These are phyloP conservation scores for Trichoderma lentiforme DNA, from an alignment of 2,329 filamentous ascomycete species.

Conservation along the genomic window DNA sequence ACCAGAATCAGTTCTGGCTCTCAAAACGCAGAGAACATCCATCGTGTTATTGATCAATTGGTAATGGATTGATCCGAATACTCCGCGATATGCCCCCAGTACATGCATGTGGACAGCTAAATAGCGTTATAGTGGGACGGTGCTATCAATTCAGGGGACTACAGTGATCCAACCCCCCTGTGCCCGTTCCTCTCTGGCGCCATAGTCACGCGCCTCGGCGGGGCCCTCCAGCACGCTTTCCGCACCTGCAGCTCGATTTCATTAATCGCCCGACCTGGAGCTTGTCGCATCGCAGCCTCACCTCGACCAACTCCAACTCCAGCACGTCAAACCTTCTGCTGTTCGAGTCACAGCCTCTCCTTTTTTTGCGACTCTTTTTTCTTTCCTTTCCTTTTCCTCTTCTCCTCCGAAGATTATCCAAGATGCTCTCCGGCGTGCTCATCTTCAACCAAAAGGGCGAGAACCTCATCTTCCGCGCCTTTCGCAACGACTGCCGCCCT, in stretches of 20 bases:
- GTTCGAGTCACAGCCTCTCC: not conserved
- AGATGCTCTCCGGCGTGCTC: constrained; percentile 93
- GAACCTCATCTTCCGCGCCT: constrained; percentile 98
- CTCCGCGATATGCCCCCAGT: not conserved
- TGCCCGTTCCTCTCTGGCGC: not conserved
- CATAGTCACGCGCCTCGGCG: constrained; percentile 14
- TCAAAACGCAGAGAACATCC: not conserved
- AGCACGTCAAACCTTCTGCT: not conserved
- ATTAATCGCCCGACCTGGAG: not conserved
- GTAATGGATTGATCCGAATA: not conserved
- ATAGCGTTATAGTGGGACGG: not conserved
- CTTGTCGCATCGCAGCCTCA: not conserved
- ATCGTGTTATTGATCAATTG: not conserved
- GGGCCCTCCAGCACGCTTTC: constrained; percentile 7
- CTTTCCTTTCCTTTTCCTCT: not conserved
- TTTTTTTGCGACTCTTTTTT: not conserved
- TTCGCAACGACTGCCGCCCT: constrained; percentile 96
- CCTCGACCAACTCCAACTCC: not conserved
- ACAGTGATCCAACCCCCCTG: not conserved
- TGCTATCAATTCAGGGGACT: not conserved
- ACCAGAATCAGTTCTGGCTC: not conserved
- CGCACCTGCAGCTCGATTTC: not conserved
- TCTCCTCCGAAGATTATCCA: constrained; percentile 31
- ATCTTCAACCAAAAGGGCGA: constrained; percentile 99
- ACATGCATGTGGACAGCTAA: not conserved